Evolutionary conservation across 352 stramenopile genomes (phyloP).

Genomic region (Globisporangium ultimum): DNA sequence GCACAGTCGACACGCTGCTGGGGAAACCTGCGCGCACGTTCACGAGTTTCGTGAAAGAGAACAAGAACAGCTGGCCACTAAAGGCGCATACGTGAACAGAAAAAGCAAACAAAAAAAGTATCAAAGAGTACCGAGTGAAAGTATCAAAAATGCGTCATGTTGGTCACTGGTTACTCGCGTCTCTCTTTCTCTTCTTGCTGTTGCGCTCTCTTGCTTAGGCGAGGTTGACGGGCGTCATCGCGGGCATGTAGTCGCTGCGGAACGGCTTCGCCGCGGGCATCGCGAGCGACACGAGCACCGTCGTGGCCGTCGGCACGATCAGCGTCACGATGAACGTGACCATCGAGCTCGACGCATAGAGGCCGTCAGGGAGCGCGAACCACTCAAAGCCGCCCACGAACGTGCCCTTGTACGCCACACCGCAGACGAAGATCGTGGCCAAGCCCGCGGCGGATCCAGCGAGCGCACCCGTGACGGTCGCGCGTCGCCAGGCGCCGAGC

Average conservation of each 20-base stretch:
- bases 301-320: conserved; percentile 54
- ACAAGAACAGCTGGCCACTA: conserved; percentile 42
- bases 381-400: conserved; percentile 78
- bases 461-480: conserved; percentile 38
- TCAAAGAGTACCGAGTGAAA: not conserved
- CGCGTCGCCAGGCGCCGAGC: conserved; percentile 50
- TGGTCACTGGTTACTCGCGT: not conserved
- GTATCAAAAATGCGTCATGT: not conserved
- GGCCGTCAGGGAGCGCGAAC: conserved; percentile 69
- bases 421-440: conserved; percentile 67
- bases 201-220: not conserved
- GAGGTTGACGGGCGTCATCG: conserved; percentile 20
- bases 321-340: conserved; percentile 76
- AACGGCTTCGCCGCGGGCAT: conserved; percentile 19
- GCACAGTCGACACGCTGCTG: conserved; percentile 34
- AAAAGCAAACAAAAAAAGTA: too few relatives aligned
- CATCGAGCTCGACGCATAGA: conserved; percentile 78
- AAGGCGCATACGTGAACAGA: conserved; percentile 16
- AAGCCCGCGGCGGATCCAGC: conserved; percentile 53
- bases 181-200: conserved; percentile 1
- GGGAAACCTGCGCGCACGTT: conserved; percentile 35
- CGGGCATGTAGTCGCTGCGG: conserved; percentile 26
- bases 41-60: conserved; percentile 37
- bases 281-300: conserved; percentile 52
- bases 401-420: conserved; percentile 47